Base-by-base conservation (phyloP, 257 asterid species). In the Solanum rostratum region DNA sequence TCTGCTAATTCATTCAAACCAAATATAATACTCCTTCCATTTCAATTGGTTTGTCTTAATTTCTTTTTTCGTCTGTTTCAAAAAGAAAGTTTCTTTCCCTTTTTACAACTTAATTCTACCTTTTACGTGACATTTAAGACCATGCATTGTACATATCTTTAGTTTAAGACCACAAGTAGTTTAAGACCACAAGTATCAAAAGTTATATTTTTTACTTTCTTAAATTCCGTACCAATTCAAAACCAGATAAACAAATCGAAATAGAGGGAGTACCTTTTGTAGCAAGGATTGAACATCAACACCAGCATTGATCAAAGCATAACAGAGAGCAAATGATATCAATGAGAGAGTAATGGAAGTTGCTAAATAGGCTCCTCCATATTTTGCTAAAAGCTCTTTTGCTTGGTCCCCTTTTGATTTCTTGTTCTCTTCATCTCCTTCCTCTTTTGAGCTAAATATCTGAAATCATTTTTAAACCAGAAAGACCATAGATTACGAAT, bases 341-440 rank as follows among this genome's bases (percentile, higher is more conserved):
- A 95, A 87, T 66, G 99, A 97, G 50, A 97, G 97, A 52, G 99
- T 92, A 46, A 94, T 92, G 6, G 99, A 97, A 69, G 99, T 95
- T 83, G 97, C 99, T 86, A 95, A 87, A 86, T 97, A 97, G 55
- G 99, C 97, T 85, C 99, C 99, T 84, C 99, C 99, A 84, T 95
- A 97, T 89, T 97, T 95, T 62, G 95, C 89, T 39, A 94, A 88
- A 53, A 95, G 97, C 84, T 95, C 97, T 89, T 95, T 97, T 12
- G 97, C 97, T 91, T 95, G 88, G 65, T 93, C 93, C 74, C 99
- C 99, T 88, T 91, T 97, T 10, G 98, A 90, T 85, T 91, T 95
- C 57, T 88, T 84, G 41, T 60, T 85, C 73, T 88, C 92, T 57
- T 86, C 92, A 15, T 80, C 80, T 84, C 78, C 89, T 80, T 89